A percentile compares a stretch with the other conserved stretches of the same genome.
phyloP scores from a whole-genome alignment of 371 early-diverging fungal genomes.

The Caulochytrium protostelioides region DNA sequence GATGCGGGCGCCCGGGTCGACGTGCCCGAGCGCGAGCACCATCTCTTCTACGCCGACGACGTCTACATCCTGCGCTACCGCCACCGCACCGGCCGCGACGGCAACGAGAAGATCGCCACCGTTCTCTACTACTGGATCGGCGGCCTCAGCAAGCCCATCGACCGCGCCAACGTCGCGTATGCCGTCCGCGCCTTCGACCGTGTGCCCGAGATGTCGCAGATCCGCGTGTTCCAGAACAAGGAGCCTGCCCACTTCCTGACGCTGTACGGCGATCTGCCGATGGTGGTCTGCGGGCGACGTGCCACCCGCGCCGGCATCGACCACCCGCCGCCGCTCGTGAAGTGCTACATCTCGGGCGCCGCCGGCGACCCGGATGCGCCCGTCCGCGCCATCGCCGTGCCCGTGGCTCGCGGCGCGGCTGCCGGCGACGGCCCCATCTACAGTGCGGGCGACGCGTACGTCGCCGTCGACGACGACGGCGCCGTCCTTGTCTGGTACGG shows the following conservation, averaged over 20 bases:
- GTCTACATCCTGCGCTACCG: conserved; percentile 9
- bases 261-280: conserved; percentile 5
- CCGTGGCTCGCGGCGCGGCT: conserved; percentile 5
- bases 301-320: too few relatives aligned
- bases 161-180: conserved; percentile 11
- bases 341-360: not conserved
- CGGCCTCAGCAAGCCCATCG: conserved; percentile 9
- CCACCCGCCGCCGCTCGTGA: conserved; percentile 10
- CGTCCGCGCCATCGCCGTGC: conserved; percentile 2
- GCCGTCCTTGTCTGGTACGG: conserved; percentile 9
- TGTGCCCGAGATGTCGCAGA: conserved; percentile 5
- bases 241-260: conserved; percentile 13
- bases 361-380: conserved; percentile 5
- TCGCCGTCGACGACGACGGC: conserved; percentile 4
- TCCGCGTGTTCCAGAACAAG: conserved; percentile 13
- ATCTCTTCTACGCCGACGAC: conserved; percentile 10
- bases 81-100: conserved; percentile 9
- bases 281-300: too few relatives aligned
- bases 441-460: conserved; percentile 4
- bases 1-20: conserved; percentile 2
- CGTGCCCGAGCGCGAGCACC: conserved; percentile 3
- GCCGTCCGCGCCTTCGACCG: conserved; percentile 10
- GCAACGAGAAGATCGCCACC: conserved; percentile 8
- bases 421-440: conserved; percentile 6
- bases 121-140: conserved; percentile 16